Evolutionary conservation across 2,329 filamentous ascomycete genomes (phyloP), one percentile per base, ranked within the genome.

Genomic region (Aspergillus piperis): DNA sequence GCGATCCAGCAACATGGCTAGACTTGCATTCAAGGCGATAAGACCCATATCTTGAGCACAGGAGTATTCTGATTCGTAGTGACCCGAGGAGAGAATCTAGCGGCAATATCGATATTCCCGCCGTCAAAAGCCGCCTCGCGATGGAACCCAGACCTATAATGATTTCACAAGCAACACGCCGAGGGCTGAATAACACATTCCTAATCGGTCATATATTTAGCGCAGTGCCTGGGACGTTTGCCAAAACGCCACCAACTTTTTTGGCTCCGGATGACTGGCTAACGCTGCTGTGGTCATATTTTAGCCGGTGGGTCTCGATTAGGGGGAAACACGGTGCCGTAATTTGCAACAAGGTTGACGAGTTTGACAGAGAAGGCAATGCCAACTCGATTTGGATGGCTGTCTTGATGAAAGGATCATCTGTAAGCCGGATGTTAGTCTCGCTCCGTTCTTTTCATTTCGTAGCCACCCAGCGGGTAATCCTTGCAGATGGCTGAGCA

Each of bases 241-340:
- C 19, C 23, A 44, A 44, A 42, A 39, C 53, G 53, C 53, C 53
- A 55, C 53, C 53, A 55, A 55, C 53, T 44, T 5, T 5, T 19
- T 27, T 27, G n/a, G 25, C n/a, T 55, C 39, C 27, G 10, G 25
- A 47, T n/a, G 39, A 55, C 53, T 47, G 53, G 27, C 17, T 5
- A 21, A 32, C 39, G 36, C 25, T 55, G 25, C 39, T 42, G 53
- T 44, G 30, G 53, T 55, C 25, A 55, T 55, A 47, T 47, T 55
- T 47, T 47, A 55, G 53, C 10, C 53, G 41, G 53, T 55, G 53
- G 53, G 53, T 42, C 53, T 15, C 7, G 10, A 44, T 44, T 44
- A 47, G 39, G 53, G 19, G 25, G 41, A 21, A 13, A 30, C 8
- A 27, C n/a, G 25, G 25, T 30, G 25, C 25, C 25, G 25, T 50